These are phyloP conservation scores for Epichloe hybrida DNA, from an alignment of 2,329 filamentous ascomycete genomes.

Conservation along the genomic window DNA sequence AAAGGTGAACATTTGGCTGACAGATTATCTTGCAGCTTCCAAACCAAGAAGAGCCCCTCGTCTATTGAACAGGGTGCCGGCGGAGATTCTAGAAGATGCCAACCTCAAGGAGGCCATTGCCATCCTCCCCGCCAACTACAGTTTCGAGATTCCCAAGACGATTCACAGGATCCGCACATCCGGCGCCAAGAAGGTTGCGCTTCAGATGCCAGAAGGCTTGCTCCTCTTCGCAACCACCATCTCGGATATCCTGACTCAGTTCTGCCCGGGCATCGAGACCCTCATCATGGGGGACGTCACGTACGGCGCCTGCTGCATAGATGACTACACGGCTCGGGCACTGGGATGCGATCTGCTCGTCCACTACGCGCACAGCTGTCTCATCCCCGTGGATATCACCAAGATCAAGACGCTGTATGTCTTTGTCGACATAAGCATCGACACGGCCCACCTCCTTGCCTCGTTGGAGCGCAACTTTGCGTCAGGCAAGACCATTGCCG, in stretches of 20 bases:
- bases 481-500: conserved; percentile 71
- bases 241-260: conserved; percentile 87
- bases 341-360: conserved; percentile 89
- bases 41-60: conserved; percentile 60
- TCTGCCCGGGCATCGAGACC: conserved; percentile 83
- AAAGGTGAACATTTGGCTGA: background rate
- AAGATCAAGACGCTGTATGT: conserved; percentile 96
- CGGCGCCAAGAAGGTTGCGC: conserved; percentile 66
- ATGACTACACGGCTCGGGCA: conserved; percentile 91
- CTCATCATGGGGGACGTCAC: conserved; percentile 99
- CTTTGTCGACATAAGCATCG: conserved; percentile 95
- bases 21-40: conserved; percentile 37
- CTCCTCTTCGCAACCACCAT: conserved; percentile 94
- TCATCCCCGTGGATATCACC: conserved; percentile 92
- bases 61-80: conserved; percentile 81
- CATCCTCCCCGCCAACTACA: conserved; percentile 89
- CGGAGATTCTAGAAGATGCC: conserved; percentile 71
- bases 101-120: conserved; percentile 79
- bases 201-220: conserved; percentile 96
- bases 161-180: conserved; percentile 82
- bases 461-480: conserved; percentile 83
- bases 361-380: conserved; percentile 92
- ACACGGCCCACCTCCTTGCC: conserved; percentile 72
- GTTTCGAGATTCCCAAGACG: conserved; percentile 96
- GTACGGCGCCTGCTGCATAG: conserved; percentile 96